Percentiles rank a stretch among this genome's conserved stretches.
phyloP scores from a whole-genome alignment of 371 early-diverging fungal species.

The Lichtheimia corymbifera region DNA sequence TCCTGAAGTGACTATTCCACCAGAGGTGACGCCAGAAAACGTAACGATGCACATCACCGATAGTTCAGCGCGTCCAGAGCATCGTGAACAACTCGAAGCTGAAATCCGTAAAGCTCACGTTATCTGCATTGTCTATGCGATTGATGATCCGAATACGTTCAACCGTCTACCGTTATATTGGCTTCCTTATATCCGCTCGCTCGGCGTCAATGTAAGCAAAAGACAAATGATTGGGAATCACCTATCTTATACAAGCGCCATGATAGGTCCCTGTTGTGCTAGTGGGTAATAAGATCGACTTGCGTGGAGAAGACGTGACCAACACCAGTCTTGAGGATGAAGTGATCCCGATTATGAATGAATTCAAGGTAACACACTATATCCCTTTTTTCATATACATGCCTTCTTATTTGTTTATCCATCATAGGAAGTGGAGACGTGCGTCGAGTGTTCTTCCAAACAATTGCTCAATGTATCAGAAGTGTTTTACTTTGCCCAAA shows the following conservation, averaged over 20 bases:
- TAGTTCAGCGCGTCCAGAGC: constrained; percentile 88
- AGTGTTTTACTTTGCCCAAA: constrained; percentile 98
- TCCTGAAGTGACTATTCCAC: constrained; percentile 97
- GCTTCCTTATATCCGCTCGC: constrained; percentile 88
- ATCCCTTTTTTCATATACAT: too few relatives aligned
- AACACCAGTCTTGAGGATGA: constrained; percentile 87
- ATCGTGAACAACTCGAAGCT: constrained; percentile 82
- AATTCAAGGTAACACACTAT: constrained; percentile 73
- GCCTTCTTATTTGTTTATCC: neutral
- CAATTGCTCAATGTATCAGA: constrained; percentile 92
- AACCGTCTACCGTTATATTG: constrained; percentile 83
- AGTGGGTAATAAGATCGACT: constrained; percentile 97
- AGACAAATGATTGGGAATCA: neutral
- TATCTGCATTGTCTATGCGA: constrained; percentile 94
- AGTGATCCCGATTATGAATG: constrained; percentile 95
- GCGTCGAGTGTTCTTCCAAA: constrained; percentile 97
- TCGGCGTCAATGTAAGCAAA: constrained; percentile 83
- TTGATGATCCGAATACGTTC: constrained; percentile 82
- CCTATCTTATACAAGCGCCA: neutral
- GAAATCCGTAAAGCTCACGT: constrained; percentile 96
- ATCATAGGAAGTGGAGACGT: constrained; percentile 96
- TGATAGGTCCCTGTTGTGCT: constrained; percentile 88
- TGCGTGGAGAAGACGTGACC: constrained; percentile 79
- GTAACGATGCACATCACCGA: constrained; percentile 96
- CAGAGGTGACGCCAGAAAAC: constrained; percentile 95